phyloP scores from a whole-genome alignment of 495 filamentous ascomycete species.

The Neurospora africana region DNA sequence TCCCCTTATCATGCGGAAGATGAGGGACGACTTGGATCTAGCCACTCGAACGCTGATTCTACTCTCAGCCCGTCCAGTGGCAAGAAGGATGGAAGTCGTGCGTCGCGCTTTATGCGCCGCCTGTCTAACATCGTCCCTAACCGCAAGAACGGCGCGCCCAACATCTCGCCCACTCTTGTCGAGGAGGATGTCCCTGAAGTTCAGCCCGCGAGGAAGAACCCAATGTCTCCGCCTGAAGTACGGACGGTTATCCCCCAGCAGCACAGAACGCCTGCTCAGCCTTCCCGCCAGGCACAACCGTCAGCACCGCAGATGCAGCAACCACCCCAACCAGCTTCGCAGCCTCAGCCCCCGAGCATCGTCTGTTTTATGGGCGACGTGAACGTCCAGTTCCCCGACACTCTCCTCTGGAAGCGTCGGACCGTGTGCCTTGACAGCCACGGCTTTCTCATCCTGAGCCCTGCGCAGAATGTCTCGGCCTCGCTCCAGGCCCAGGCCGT shows the following conservation, averaged over 20 bases:
- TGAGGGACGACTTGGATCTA: constrained; percentile 15
- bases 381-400: constrained; percentile 90
- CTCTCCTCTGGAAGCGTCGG: constrained; percentile 82
- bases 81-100: constrained; percentile 52
- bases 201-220: constrained; percentile 19
- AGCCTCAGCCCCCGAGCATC: constrained; percentile 28
- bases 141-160: constrained; percentile 46
- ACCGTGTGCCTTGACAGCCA: constrained; percentile 66
- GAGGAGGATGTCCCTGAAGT: constrained; percentile 48
- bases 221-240: not conserved
- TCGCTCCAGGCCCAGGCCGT: constrained; percentile 33
- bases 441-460: constrained; percentile 64
- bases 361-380: constrained; percentile 69
- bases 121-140: constrained; percentile 57
- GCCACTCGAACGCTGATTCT: constrained; percentile 9
- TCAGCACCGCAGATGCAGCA: constrained; percentile 9
- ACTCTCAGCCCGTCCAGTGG: constrained; percentile 26
- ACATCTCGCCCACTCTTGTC: constrained; percentile 48
- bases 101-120: constrained; percentile 68
- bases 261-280: not conserved
- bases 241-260: not conserved
- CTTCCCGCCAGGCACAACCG: constrained; percentile 16
- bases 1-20: constrained; percentile 26
- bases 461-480: constrained; percentile 32
- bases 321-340: constrained; percentile 5